Evolutionary conservation across 768 basidiomycete species (phyloP), one percentile per base, ranked within the genome.

Genomic region (Peribolospora kevripleyi): DNA sequence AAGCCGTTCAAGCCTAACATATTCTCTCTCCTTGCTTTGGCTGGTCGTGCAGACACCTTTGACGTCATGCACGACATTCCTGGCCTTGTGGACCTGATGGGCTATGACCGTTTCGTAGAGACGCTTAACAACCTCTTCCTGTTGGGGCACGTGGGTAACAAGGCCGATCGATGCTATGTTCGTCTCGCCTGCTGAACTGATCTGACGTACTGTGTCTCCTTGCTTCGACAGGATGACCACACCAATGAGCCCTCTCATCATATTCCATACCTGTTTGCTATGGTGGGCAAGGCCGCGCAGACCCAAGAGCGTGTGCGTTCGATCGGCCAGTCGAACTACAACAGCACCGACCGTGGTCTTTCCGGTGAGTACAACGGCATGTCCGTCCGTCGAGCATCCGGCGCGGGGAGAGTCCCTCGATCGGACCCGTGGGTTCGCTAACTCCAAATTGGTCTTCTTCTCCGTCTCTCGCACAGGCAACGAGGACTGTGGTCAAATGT

Each of bases 401-500:
- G n/a, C n/a, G n/a, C n/a, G n/a, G 14, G 43, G 3, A 25, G 25
- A 25, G 25, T 1, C 25, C 25, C 25, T 25, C 25, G 25, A 25
- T 25, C 25, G 38, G 14, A 14, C 37, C 43, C 48, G 41, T 42
- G 37, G 40, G 25, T 14, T 53, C 25, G 53, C 7, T 25, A 25
- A 25, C 25, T 3, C 50, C 59, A 37, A 36, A 42, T 38, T 62
- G 10, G 56, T 25, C 42, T 40, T 41, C 14, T 7, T 8, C 25
- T 25, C 38, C 48, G 52, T 36, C 53, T 48, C 52, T 5, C 6
- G n/a, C n/a, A 54, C 7, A 36, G 57, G 84, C 80, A 87, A 86
- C 61, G 84, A 87, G 64, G 84, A 87, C 63, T 85, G 83, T 59
- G 83, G 84, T 1, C 84, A 87, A 64, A 86, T 86, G 84, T 82